Conservation (phyloP, 768 basidiomycete species). For the Suillus plorans region DNA sequence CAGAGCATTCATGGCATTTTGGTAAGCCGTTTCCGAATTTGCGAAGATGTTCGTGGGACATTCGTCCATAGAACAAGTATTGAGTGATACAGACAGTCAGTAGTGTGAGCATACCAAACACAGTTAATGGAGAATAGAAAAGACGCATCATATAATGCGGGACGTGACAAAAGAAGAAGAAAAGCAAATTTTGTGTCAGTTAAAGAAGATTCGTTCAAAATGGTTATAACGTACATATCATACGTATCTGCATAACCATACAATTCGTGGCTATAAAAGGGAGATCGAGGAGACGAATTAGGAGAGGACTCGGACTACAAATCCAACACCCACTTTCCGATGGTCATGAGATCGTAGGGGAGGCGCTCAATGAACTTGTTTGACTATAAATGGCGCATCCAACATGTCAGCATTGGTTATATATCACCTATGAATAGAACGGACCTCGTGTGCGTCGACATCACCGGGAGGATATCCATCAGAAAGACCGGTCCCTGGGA, state of each 20-base stretch:
- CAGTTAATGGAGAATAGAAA: not conserved
- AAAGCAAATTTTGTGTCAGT: not conserved
- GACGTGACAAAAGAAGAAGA: not conserved
- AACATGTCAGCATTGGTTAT: not conserved
- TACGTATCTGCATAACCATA: conserved; percentile 66
- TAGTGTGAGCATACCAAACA: not conserved
- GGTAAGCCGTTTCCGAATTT: not conserved
- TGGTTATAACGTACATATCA: conserved; percentile 51
- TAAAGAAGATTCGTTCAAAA: not conserved
- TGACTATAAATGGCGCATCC: conserved; percentile 38
- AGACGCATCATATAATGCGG: not conserved
- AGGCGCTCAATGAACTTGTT: conserved; percentile 72
- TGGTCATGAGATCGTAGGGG: conserved; percentile 82
- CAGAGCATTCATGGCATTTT: not conserved
- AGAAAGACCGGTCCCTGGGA: conserved; percentile 69
- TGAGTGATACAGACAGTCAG: not conserved
- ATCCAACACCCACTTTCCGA: conserved; percentile 64
- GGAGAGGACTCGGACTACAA: not conserved
- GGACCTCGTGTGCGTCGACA: conserved; percentile 70
- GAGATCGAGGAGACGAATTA: not conserved
- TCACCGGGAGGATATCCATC: conserved; percentile 73
- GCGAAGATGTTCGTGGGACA: not conserved
- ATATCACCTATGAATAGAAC: conserved; percentile 10
- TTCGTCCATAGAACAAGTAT: not conserved
- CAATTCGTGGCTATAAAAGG: conserved; percentile 66